Conservation (phyloP, 371 early-diverging fungal genomes). For the Quaeritorhiza haematococci region DNA sequence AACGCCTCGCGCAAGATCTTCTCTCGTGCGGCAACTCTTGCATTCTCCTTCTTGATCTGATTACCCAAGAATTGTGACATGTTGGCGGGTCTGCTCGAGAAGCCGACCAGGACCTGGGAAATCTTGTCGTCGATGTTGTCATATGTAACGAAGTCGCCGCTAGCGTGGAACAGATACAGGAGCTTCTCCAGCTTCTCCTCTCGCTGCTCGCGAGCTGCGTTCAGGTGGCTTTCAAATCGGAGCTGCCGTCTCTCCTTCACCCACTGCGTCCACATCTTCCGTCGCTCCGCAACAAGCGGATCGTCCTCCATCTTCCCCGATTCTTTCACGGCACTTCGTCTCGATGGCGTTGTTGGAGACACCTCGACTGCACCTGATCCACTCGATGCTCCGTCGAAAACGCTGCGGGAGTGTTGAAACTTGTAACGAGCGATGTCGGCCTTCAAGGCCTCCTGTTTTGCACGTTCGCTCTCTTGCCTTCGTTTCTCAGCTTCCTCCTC, state of each 20-base stretch:
- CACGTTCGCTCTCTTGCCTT: background rate
- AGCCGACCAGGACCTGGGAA: background rate
- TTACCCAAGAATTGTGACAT: too few relatives aligned
- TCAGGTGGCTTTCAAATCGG: slow-evolving; percentile 13
- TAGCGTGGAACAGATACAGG: slow-evolving; percentile 40
- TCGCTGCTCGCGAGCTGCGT: slow-evolving; percentile 5
- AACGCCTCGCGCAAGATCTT: too few relatives aligned
- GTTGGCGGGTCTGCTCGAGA: too few relatives aligned
- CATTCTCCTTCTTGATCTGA: too few relatives aligned
- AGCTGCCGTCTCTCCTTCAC: slow-evolving; percentile 1
- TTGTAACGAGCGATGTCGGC: background rate
- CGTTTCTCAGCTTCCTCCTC: background rate
- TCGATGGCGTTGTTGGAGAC: background rate
- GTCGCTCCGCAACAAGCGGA: slow-evolving; percentile 7
- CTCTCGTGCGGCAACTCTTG: too few relatives aligned
- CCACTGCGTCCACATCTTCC: background rate
- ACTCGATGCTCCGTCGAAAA: too few relatives aligned
- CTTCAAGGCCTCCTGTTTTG: background rate
- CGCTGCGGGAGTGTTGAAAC: background rate
- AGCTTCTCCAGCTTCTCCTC: slow-evolving; percentile 33
- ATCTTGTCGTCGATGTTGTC: slow-evolving; percentile 42
- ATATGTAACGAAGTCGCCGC: slow-evolving; percentile 41
- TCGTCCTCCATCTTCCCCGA: too few relatives aligned
- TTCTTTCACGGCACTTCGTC: too few relatives aligned
- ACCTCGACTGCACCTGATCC: too few relatives aligned